These are phyloP conservation scores for Neonectria ditissima DNA, from an alignment of 2,329 filamentous ascomycete species.

Conservation along the genomic window DNA sequence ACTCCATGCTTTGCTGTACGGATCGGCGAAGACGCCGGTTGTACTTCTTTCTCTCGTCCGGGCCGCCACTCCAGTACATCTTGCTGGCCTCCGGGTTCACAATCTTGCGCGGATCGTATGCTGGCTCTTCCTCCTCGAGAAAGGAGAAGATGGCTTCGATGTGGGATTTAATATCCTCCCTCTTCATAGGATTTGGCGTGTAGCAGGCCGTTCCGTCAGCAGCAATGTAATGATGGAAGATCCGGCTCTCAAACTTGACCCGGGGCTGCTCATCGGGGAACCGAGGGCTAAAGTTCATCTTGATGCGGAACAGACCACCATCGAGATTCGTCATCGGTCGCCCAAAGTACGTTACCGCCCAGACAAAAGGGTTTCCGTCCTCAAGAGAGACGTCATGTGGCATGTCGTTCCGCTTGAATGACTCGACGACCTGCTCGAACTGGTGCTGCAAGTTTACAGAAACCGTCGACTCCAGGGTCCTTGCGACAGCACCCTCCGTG, in stretches of 20 bases:
- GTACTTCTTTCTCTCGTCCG: constrained; percentile 84
- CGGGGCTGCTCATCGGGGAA: constrained; percentile 93
- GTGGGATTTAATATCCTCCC: constrained; percentile 84
- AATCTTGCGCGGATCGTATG: constrained; percentile 89
- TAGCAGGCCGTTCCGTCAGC: constrained; percentile 87
- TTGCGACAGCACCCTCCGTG: constrained; percentile 71
- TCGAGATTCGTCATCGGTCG: constrained; percentile 93
- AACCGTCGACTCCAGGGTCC: constrained; percentile 76
- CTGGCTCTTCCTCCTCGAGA: constrained; percentile 88
- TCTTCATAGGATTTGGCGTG: constrained; percentile 67
- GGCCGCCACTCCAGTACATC: constrained; percentile 82
- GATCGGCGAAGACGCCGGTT: constrained; percentile 83
- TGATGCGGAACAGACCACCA: constrained; percentile 87
- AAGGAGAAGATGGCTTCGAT: constrained; percentile 84
- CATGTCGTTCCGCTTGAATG: constrained; percentile 77
- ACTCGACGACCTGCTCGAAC: constrained; percentile 82
- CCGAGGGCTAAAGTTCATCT: constrained; percentile 80
- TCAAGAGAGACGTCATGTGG: constrained; percentile 82
- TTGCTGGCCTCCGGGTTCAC: constrained; percentile 89
- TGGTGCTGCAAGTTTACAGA: constrained; percentile 86
- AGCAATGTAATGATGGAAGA: constrained; percentile 91
- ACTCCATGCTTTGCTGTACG: constrained; percentile 77
- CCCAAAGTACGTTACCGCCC: constrained; percentile 90
- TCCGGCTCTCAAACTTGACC: constrained; percentile 80
- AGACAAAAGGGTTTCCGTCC: constrained; percentile 88